Evolutionary conservation across 2,329 filamentous ascomycete genomes (phyloP), one percentile per base, ranked within the genome.

Genomic region (Zymoseptoria ardabiliae): DNA sequence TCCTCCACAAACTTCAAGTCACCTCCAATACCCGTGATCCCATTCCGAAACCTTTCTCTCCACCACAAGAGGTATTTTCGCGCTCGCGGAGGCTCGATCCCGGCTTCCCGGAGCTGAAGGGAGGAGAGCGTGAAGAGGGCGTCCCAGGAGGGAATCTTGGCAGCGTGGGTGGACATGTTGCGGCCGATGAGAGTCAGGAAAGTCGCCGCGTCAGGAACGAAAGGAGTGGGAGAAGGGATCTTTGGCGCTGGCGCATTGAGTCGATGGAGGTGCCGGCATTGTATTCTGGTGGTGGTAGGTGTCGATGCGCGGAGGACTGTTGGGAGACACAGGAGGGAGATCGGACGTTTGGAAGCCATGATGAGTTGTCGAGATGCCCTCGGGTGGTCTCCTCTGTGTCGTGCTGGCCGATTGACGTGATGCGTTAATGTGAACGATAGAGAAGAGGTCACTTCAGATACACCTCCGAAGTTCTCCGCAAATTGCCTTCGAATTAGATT

Each of bases 101-200:
- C 93, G 19, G 94, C 81, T 68, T 93, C 87, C 65, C 86, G 85
- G 65, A 99, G 81, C 75, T 97, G 86, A 51, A 81, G 74, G 19
- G 90, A 91, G 21, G 85, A 86, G 64, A 94, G 81, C 52, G 86
- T 86, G 81, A 97, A 97, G 52, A 99, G 85, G 5, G 90, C 84
- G 56, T 94, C 88, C 94, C 94, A 97, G 10, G 88, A 87, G 2
- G 89, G 85, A 68, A 99, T 90, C 75, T 97, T 97, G 75, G 84
- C 81, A 54, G 88, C 84, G 78, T 97, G 90, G 71, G 88, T 85
- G 70, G 83, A 86, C 69, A 97, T 85, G 68, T 87, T 87, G 64
- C 94, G 92, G 68, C 94, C 94, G 75, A 97, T 97, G 61, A 97
- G 81, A 41, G 84, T 90, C 63, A 97, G 86, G 76, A 99, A 96